phyloP scores from a whole-genome alignment of 768 basidiomycete species.

The Psilocybe subaeruginosa region DNA sequence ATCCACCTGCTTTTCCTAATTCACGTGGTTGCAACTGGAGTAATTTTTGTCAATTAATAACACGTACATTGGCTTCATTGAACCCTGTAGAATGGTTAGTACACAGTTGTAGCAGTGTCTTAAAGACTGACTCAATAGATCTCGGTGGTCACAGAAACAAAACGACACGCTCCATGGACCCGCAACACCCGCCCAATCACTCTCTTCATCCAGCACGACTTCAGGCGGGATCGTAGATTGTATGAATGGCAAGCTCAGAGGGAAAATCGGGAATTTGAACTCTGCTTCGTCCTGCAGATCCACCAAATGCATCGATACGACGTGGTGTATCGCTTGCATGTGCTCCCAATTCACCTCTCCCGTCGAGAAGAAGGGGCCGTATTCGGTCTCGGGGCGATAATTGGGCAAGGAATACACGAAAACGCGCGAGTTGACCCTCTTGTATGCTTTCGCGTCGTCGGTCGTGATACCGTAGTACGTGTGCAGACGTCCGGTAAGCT shows the following conservation, averaged over 20 bases:
- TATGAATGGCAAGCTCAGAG: conserved; percentile 55
- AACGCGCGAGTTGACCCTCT: conserved; percentile 46
- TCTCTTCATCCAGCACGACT: conserved; percentile 35
- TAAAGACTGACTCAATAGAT: conserved; percentile 56
- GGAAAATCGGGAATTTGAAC: conserved; percentile 40
- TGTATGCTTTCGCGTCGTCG: conserved; percentile 35
- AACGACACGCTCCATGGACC: conserved; percentile 69
- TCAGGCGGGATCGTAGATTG: conserved; percentile 50
- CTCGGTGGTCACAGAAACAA: conserved; percentile 70
- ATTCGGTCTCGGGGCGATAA: conserved; percentile 51
- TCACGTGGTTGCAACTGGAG: background rate
- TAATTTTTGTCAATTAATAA: background rate
- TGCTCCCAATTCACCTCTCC: conserved; percentile 66
- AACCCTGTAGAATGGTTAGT: conserved; percentile 39
- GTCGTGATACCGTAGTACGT: conserved; percentile 58
- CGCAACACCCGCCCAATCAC: conserved; percentile 62
- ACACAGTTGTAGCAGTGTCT: conserved; percentile 4
- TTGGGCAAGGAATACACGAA: conserved; percentile 67
- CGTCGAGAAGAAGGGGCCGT: conserved; percentile 56
- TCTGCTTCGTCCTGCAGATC: conserved; percentile 37
- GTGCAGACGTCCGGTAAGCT: conserved; percentile 56
- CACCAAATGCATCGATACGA: conserved; percentile 55
- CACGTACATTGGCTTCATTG: conserved; percentile 42
- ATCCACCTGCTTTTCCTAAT: conserved; percentile 32
- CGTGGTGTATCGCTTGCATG: conserved; percentile 56